Evolutionary conservation across 805 yeast genomes (phyloP).

Genomic region (Kregervanrija fluxuum): DNA sequence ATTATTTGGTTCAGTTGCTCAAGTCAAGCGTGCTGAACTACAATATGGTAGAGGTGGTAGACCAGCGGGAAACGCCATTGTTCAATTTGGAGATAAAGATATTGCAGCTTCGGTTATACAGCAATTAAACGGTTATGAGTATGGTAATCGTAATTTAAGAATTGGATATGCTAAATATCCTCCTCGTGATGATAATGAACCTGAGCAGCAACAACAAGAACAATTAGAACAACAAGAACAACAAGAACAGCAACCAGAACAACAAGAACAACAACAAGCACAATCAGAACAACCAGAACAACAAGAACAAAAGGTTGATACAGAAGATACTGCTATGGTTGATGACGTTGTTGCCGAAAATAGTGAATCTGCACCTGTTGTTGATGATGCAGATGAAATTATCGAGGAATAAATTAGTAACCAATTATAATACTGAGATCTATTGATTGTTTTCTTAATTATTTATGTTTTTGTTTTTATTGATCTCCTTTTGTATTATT

Average conservation of each 20-base stretch:
- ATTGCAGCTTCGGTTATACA: slow-evolving; percentile 69
- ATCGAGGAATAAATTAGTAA: slow-evolving; percentile 15
- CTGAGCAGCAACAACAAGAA: neutral
- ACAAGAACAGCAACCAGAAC: slow-evolving; percentile 5
- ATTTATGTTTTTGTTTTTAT: too few species aligned
- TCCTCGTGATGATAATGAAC: slow-evolving; percentile 3
- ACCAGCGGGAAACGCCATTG: slow-evolving; percentile 81
- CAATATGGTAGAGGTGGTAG: slow-evolving; percentile 54
- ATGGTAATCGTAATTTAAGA: slow-evolving; percentile 71
- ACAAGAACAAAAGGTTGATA: neutral
- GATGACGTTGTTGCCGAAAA: neutral
- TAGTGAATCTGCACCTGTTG: neutral
- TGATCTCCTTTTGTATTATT: too few species aligned
- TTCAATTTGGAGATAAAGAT: slow-evolving; percentile 58
- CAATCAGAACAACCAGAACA: slow-evolving; percentile 1
- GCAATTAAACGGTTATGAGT: slow-evolving; percentile 70
- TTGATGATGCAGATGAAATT: slow-evolving; percentile 18
- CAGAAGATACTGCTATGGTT: neutral
- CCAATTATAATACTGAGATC: too few species aligned
- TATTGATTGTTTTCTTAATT: too few species aligned
- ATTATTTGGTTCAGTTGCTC: slow-evolving; percentile 77
- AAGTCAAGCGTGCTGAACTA: slow-evolving; percentile 69
- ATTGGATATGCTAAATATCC: slow-evolving; percentile 55
- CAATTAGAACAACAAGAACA: neutral
- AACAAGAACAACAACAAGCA: slow-evolving; percentile 1